Conservation (phyloP, 2,329 filamentous ascomycete genomes). For the Epichloe uncinata region DNA sequence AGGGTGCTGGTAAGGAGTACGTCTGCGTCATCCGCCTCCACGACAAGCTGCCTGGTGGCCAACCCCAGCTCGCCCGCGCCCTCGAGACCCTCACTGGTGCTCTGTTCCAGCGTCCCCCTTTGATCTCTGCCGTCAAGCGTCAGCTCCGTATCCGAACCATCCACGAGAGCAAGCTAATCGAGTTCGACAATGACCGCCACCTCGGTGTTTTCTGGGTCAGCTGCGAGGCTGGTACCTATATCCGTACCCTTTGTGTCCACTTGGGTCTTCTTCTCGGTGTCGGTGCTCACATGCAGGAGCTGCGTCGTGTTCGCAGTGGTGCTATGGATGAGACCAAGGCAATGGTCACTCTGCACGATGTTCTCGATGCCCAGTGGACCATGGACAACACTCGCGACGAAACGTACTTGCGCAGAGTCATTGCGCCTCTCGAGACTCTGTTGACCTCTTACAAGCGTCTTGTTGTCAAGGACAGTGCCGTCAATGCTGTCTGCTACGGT, state of each 20-base stretch:
- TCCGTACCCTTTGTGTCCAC: conserved; percentile 95
- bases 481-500: conserved; percentile 97
- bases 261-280: conserved; percentile 64
- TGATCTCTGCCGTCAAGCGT: conserved; percentile 98
- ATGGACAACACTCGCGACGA: conserved; percentile 95
- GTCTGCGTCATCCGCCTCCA: conserved; percentile 91
- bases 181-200: conserved; percentile 97
- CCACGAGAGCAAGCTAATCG: conserved; percentile 89
- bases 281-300: conserved; percentile 96
- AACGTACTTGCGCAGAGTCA: conserved; percentile 79
- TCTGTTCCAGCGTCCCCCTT: conserved; percentile 77
- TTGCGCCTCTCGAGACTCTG: conserved; percentile 83
- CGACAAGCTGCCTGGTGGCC: conserved; percentile 85
- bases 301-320: conserved; percentile 83
- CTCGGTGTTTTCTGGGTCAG: conserved; percentile 98
- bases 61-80: conserved; percentile 83
- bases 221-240: conserved; percentile 95
- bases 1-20: conserved; percentile 98
- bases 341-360: conserved; percentile 75
- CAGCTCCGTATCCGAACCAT: conserved; percentile 97
- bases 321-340: conserved; percentile 86
- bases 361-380: conserved; percentile 91
- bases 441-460: conserved; percentile 90
- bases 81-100: conserved; percentile 94
- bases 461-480: conserved; percentile 72